Evolutionary conservation across 176 grass and related monocot genomes (phyloP), one percentile per base, ranked within the genome.

Genomic region (Calamus simplicifolius): DNA sequence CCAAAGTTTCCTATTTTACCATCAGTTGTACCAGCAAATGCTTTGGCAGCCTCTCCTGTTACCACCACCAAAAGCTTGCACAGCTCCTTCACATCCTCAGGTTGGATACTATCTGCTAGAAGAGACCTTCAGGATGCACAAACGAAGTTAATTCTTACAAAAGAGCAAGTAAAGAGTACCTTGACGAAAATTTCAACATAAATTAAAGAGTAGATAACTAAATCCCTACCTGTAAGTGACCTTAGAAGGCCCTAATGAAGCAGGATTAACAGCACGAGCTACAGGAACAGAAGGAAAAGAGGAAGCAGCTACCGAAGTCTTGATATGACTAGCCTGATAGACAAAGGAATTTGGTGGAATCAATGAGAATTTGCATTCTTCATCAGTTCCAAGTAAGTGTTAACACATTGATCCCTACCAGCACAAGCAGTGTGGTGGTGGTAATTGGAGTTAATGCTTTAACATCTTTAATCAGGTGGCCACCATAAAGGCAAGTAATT

Each of bases 61-160:
- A 81, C 75, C 18, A 73, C 64, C 76, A 98, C 81, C 70, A 98
- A 85, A 66, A 85, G 52, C 76, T 98, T 89, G 49, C 93, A 98
- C 2, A 98, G 76, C 49, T 85, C 84, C 56, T 85, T 98, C 59
- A 92, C 77, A 25, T 98, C 79, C 68, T 85, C 84, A 66, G 55
- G 26, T 80, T 89, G 84, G 59, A 98, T 74, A 75, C 83, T 78
- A 62, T 98, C 84, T 48, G 93, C 87, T 83, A 98, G 86, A 75
- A 98, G 81, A 85, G 93, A 82, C 81, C 93, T 98, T 55, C 67
- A 77, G 61, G 27, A 21, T 68, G 19, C 59, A 57, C 2, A 10
- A 43, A 7, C 54, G 64, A 18, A 64, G 62, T 16, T 67, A 50
- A 51, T 29, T 66, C 18, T 50, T 26, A 63, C 29, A 25, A 19